These are phyloP conservation scores for Lepidium didymum DNA, from an alignment of 345 rosid species.

Conservation along the genomic window DNA sequence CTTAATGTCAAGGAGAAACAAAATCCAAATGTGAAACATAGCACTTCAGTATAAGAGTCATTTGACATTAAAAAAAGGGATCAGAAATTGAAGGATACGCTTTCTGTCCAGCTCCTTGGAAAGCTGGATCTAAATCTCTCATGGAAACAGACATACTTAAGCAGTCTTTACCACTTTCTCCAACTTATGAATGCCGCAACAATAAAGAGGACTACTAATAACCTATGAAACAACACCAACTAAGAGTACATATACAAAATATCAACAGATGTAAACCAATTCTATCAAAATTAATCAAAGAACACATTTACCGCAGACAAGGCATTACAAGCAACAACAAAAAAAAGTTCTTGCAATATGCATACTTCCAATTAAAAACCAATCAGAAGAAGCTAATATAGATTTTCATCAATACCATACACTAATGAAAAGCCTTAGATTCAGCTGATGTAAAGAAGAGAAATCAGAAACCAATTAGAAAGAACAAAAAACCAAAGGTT, in stretches of 20 bases:
- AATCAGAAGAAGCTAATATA: neutral
- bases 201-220: constrained; percentile 24
- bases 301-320: neutral
- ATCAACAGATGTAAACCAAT: neutral
- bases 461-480: neutral
- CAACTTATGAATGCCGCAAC: constrained; percentile 28
- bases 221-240: constrained; percentile 10
- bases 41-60: neutral
- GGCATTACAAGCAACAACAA: neutral
- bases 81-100: constrained; percentile 67
- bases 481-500: neutral
- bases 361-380: neutral
- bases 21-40: neutral
- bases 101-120: constrained; percentile 96
- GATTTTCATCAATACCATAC: neutral
- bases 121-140: constrained; percentile 96
- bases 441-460: neutral
- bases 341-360: neutral
- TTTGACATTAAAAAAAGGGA: neutral
- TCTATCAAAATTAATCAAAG: neutral
- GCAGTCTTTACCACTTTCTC: constrained; percentile 27
- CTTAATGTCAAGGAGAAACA: constrained; percentile 42
- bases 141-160: constrained; percentile 82
- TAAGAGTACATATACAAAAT: neutral
- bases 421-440: neutral